Percentiles rank a stretch among this genome's conserved stretches.
These are phyloP conservation scores for Gnomoniopsis sp. DNA, from an alignment of 2,329 filamentous ascomycete genomes.

Conservation along the genomic window DNA sequence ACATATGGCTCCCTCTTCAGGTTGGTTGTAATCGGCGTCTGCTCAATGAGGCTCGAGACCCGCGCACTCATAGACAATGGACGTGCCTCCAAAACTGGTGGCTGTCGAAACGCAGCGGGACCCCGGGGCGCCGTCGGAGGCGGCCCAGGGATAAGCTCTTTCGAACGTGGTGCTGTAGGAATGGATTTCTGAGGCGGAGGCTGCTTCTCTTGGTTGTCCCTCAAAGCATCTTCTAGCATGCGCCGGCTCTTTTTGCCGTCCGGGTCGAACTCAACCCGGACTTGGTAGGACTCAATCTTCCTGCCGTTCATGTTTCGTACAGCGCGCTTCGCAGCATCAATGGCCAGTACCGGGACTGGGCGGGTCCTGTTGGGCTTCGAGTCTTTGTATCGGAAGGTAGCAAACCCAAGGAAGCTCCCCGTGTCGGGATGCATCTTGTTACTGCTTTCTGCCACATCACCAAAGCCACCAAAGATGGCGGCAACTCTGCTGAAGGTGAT, in stretches of 20 bases:
- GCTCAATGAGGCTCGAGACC: constrained; percentile 16
- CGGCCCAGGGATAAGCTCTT: constrained; percentile 54
- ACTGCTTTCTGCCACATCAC: constrained; percentile 84
- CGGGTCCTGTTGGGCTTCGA: constrained; percentile 51
- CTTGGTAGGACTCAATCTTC: constrained; percentile 71
- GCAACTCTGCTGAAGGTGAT: constrained; percentile 75
- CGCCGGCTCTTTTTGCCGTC: constrained; percentile 79
- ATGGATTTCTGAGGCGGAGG: constrained; percentile 25
- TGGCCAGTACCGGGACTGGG: constrained; percentile 59
- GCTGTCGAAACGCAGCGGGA: constrained; percentile 58
- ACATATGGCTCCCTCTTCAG: constrained; percentile 83
- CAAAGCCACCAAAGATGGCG: constrained; percentile 74
- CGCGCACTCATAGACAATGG: constrained; percentile 15
- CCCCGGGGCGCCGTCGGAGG: constrained; percentile 86
- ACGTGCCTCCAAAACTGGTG: constrained; percentile 23
- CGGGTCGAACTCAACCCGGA: constrained; percentile 84
- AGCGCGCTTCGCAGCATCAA: constrained; percentile 77
- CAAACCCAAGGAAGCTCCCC: constrained; percentile 90
- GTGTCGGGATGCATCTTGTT: constrained; percentile 95
- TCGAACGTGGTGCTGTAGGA: constrained; percentile 33
- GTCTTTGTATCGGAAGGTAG: constrained; percentile 85
- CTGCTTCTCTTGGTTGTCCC: constrained; percentile 61
- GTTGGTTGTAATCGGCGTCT: constrained; percentile 51
- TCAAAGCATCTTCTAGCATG: constrained; percentile 72
- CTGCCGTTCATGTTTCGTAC: constrained; percentile 73